Conservation (phyloP, 352 stramenopile genomes). For the Phytophthora colocasiae region DNA sequence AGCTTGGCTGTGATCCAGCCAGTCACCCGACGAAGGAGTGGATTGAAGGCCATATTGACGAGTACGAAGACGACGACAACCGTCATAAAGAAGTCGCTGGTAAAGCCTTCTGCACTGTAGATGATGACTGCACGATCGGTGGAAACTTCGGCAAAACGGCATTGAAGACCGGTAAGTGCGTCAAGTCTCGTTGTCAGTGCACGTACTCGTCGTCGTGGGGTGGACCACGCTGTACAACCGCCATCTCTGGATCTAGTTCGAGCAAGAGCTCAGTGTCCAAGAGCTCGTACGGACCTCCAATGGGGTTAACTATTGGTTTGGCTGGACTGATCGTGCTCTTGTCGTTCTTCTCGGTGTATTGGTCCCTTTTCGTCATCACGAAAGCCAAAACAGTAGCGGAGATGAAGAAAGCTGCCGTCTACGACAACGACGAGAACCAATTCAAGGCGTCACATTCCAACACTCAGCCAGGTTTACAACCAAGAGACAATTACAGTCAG, state of each 20-base stretch:
- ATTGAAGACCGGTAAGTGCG: constrained; percentile 57
- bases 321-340: constrained; percentile 36
- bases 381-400: constrained; percentile 26
- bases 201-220: constrained; percentile 51
- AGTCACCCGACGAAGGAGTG: constrained; percentile 63
- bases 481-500: constrained; percentile 35
- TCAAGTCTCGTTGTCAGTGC: constrained; percentile 59
- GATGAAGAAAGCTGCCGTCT: constrained; percentile 14
- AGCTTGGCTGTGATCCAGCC: constrained; percentile 54
- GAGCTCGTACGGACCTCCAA: constrained; percentile 46
- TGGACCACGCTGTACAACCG: constrained; percentile 60
- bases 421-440: constrained; percentile 7
- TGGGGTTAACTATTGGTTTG: constrained; percentile 41
- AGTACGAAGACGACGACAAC: constrained; percentile 67
- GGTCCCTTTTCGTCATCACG: constrained; percentile 18
- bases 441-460: constrained; percentile 12
- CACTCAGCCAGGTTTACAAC: constrained; percentile 4
- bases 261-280: constrained; percentile 18
- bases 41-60: constrained; percentile 67
- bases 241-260: constrained; percentile 30
- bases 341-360: constrained; percentile 41
- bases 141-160: constrained; percentile 34
- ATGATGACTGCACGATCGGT: constrained; percentile 67
- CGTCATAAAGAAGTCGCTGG: constrained; percentile 44
- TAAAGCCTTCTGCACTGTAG: constrained; percentile 43